phyloP scores from a whole-genome alignment of 2,329 filamentous ascomycete species.

The Neonectria sp. region DNA sequence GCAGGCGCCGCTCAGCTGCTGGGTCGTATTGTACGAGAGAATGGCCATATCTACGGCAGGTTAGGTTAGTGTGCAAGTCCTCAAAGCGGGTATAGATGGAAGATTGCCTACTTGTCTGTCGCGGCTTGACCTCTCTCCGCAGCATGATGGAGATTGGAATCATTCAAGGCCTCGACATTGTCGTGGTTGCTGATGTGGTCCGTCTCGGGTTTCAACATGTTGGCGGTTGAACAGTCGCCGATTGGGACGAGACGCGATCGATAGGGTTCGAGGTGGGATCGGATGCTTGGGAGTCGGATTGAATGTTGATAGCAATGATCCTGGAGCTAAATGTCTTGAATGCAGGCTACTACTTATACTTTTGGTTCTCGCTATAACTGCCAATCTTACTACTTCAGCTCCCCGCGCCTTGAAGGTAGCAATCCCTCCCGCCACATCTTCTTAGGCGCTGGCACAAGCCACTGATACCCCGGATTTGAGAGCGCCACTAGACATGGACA shows the following conservation, averaged over 20 bases:
- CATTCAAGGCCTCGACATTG: constrained; percentile 20
- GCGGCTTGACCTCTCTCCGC: constrained; percentile 18
- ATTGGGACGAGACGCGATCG: background rate
- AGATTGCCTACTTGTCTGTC: constrained; percentile 13
- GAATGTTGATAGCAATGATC: background rate
- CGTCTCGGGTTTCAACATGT: constrained; percentile 11
- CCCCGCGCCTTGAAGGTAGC: background rate
- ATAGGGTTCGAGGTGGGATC: background rate
- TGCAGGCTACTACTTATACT: background rate
- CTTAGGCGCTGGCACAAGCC: background rate
- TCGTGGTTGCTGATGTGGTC: constrained; percentile 18
- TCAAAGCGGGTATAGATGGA: background rate
- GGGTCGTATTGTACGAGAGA: constrained; percentile 22
- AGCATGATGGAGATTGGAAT: constrained; percentile 12
- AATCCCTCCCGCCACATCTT: background rate
- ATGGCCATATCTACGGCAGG: constrained; percentile 21
- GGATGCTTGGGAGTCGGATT: background rate
- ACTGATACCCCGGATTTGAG: constrained; percentile 4
- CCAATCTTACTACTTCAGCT: background rate
- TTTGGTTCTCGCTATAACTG: constrained; percentile 1
- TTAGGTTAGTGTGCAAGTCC: background rate
- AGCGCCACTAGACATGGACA: constrained; percentile 12
- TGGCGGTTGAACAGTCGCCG: constrained; percentile 1
- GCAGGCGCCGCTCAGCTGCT: constrained; percentile 65
- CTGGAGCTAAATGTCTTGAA: no score